A percentile compares a stretch with the other conserved stretches of the same genome.
phyloP scores from a whole-genome alignment of 1,284 basidiomycete genomes.

The Meira nashicola region DNA sequence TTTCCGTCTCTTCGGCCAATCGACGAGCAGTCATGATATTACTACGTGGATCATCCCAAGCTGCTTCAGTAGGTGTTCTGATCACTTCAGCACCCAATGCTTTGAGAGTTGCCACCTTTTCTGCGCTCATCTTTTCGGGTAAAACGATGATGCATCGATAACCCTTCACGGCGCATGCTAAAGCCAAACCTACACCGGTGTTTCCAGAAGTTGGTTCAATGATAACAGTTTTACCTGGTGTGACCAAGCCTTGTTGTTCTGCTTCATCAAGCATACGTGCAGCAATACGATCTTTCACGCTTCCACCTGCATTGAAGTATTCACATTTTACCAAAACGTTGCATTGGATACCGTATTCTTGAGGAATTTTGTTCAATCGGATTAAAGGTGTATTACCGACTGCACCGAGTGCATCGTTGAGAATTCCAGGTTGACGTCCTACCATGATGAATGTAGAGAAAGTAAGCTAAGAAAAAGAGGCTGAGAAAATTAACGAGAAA shows the following conservation, averaged over 20 bases:
- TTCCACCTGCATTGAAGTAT: slow-evolving; percentile 84
- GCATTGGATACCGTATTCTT: slow-evolving; percentile 73
- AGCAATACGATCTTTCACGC: slow-evolving; percentile 86
- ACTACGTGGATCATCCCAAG: slow-evolving; percentile 76
- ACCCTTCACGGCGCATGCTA: slow-evolving; percentile 88
- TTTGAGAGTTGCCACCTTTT: slow-evolving; percentile 87
- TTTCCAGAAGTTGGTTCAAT: slow-evolving; percentile 86
- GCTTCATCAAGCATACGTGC: slow-evolving; percentile 87
- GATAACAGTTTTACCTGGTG: slow-evolving; percentile 82
- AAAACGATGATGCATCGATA: slow-evolving; percentile 71
- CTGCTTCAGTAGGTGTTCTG: slow-evolving; percentile 84
- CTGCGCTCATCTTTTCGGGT: slow-evolving; percentile 93
- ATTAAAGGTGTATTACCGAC: slow-evolving; percentile 88
- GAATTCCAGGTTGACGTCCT: slow-evolving; percentile 12
- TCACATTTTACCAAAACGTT: slow-evolving; percentile 88
- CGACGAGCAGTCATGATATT: slow-evolving; percentile 82
- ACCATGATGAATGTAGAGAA: neutral
- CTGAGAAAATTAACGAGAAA: neutral
- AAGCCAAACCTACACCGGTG: slow-evolving; percentile 65
- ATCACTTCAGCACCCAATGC: slow-evolving; percentile 90
- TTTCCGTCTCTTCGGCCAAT: slow-evolving; percentile 72
- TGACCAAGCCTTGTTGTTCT: slow-evolving; percentile 76
- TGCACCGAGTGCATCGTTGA: slow-evolving; percentile 65
- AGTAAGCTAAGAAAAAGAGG: neutral
- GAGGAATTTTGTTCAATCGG: slow-evolving; percentile 73